phyloP scores from a whole-genome alignment of 2,329 filamentous ascomycete species.

The Penicillium expansum region DNA sequence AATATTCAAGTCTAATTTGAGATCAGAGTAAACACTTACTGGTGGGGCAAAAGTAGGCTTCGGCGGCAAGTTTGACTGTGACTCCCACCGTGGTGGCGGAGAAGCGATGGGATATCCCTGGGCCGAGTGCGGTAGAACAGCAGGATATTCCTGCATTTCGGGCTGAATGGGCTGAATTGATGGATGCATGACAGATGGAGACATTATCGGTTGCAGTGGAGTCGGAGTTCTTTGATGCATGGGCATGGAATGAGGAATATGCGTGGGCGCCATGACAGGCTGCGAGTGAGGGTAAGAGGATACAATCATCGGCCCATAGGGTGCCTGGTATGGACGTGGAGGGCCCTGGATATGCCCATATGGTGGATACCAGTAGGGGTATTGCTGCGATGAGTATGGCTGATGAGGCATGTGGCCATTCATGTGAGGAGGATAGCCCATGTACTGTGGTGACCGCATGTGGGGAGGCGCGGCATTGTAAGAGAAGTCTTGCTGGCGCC shows the following conservation, averaged over 20 bases:
- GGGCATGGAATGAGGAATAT: conserved; percentile 37
- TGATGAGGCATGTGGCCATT: conserved; percentile 52
- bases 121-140: conserved; percentile 22
- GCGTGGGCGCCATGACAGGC: conserved; percentile 39
- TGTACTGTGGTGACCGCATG: conserved; percentile 60
- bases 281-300: conserved; percentile 45
- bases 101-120: conserved; percentile 38
- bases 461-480: conserved; percentile 48
- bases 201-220: conserved; percentile 38
- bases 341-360: conserved; percentile 42
- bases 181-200: conserved; percentile 31
- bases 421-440: conserved; percentile 57
- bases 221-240: conserved; percentile 40
- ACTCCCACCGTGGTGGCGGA: conserved; percentile 26
- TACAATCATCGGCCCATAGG: conserved; percentile 45
- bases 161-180: conserved; percentile 29
- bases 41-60: conserved; percentile 49
- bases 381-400: conserved; percentile 46
- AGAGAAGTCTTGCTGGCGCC: conserved; percentile 47
- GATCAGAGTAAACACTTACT: conserved; percentile 33
- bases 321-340: conserved; percentile 39
- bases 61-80: conserved; percentile 24
- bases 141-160: conserved; percentile 30
- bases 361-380: conserved; percentile 47
- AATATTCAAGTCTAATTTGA: not conserved